These are phyloP conservation scores for Nicotiana attenuata DNA, from an alignment of 257 asterid genomes.

Conservation along the genomic window DNA sequence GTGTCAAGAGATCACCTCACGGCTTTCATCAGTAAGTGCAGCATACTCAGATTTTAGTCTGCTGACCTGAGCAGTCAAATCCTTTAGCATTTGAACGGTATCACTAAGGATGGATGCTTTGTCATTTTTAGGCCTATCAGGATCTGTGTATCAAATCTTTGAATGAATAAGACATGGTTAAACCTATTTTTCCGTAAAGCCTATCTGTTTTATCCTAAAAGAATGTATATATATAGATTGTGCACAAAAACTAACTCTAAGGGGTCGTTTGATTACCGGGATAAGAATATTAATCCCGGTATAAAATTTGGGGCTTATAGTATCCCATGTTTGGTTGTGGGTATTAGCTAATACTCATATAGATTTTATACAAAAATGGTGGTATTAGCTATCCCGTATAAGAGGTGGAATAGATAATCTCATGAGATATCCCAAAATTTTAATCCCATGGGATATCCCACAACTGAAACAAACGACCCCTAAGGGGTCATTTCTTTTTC, in stretches of 20 bases:
- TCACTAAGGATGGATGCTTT: constrained; percentile 95
- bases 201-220: not conserved
- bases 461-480: no score
- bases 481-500: no score
- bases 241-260: not conserved
- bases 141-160: constrained; percentile 57
- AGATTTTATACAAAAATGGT: no score
- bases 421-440: no score
- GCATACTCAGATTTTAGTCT: constrained; percentile 74
- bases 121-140: constrained; percentile 96
- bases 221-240: not conserved
- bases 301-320: no score
- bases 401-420: no score
- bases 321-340: no score
- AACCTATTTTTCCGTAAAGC: not conserved
- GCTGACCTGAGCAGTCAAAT: constrained; percentile 73
- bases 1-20: constrained; percentile 54
- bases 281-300: no score
- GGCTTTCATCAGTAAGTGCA: constrained; percentile 81
- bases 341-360: no score
- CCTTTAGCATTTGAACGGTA: constrained; percentile 86
- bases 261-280: not conserved
- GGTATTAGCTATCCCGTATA: no score
- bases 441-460: no score
- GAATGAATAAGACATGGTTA: not conserved